Base-by-base conservation (phyloP, 768 basidiomycete species). In the Dacryopinax spathularia region DNA sequence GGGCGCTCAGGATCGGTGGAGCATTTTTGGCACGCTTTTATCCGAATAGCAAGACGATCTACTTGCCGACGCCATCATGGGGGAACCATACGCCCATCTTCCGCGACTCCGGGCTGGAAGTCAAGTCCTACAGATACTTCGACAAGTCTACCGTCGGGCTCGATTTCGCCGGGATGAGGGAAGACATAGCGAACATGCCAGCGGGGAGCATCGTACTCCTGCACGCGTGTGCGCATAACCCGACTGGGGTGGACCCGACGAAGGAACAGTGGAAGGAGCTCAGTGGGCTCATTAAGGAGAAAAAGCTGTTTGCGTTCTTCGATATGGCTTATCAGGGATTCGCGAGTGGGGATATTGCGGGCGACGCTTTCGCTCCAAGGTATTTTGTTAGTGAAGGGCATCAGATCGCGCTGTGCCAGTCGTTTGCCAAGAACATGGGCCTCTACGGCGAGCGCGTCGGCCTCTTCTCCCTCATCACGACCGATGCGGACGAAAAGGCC, bases 241-340 rank as follows among this genome's bases (percentile, higher is more conserved):
- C 81, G 97, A 94, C 92, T 35, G 95, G 96, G 66, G 83, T 98
- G 68, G 96, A 99, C 77, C 94, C 92, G 33, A 96, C 94, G 10
- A 83, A 81, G 22, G 86, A 84, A 60, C 93, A 99, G 77, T 99
- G 96, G 96, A 81, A 80, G 65, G 83, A 89, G 73, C 85, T 99
- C 66, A 91, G 89, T 41, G 82, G 91, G 69, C 79, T 98, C 65
- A 76, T 95, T 69, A 85, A 89, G 72, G 88, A 91, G 78, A 90
- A 84, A 79, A 83, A 85, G 67, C 82, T 95, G 69, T 95, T 97
- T 85, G 89, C 95, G 61, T 92, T 97, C 84, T 97, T 98, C 74
- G 96, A 99, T 77, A 97, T 97, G 93, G 95, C 96, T 16, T 99
- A 99, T 79, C 92, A 96, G 76, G 96, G 96, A 61, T 99, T 99